These are phyloP conservation scores for Thalia dealbata DNA, from an alignment of 176 grass and related monocot species.

Conservation along the genomic window DNA sequence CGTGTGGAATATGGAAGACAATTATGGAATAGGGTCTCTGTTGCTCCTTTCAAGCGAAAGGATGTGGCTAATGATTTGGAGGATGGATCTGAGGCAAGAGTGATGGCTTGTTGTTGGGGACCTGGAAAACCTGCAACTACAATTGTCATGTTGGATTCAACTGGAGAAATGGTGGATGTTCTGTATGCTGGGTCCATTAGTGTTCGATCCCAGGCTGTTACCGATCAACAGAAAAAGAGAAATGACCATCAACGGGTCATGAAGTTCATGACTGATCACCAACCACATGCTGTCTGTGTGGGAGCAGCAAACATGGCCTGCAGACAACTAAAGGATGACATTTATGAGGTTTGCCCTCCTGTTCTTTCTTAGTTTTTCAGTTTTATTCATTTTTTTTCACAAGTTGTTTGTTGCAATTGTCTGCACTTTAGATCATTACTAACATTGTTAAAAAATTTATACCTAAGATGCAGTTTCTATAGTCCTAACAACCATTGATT, in stretches of 20 bases:
- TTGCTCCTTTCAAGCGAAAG: conserved; percentile 82
- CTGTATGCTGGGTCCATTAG: conserved; percentile 87
- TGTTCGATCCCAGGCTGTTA: conserved; percentile 67
- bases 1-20: conserved; percentile 76
- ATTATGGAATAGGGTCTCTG: conserved; percentile 67
- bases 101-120: conserved; percentile 97
- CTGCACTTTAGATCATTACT: no score
- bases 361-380: neutral
- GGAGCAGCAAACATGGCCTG: conserved; percentile 81
- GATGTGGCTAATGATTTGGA: conserved; percentile 50
- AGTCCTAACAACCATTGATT: no score
- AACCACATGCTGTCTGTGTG: conserved; percentile 77
- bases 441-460: no score
- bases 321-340: conserved; percentile 92
- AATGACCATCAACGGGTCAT: conserved; percentile 81
- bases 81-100: conserved; percentile 65
- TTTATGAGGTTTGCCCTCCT: conserved; percentile 54
- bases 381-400: neutral
- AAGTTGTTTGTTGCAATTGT: neutral
- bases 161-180: conserved; percentile 92
- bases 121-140: conserved; percentile 91
- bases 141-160: conserved; percentile 85
- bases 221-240: conserved; percentile 73
- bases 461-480: no score
- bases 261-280: conserved; percentile 92